A percentile compares a stretch with the other conserved stretches of the same genome.
These are phyloP conservation scores for Euclidium syriacum DNA, from an alignment of 345 rosid species.

Conservation along the genomic window DNA sequence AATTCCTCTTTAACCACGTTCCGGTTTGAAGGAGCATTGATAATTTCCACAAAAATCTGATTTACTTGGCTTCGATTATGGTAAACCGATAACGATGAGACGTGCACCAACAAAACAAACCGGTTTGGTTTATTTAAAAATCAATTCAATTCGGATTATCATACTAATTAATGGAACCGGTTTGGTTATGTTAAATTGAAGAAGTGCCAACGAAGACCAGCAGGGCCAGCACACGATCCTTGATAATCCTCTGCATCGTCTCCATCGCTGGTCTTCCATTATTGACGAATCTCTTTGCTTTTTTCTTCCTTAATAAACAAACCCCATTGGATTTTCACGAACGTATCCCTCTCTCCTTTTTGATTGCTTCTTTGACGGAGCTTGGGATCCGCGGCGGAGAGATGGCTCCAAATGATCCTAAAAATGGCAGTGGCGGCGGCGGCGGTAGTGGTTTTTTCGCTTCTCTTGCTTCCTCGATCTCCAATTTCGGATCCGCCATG, in stretches of 20 bases:
- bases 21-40: not conserved
- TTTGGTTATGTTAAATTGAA: conserved; percentile 22
- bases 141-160: not conserved
- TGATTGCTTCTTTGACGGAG: conserved; percentile 8
- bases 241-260: conserved; percentile 27
- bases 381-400: conserved; percentile 8
- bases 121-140: not conserved
- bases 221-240: conserved; percentile 16
- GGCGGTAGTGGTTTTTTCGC: conserved; percentile 75
- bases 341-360: not conserved
- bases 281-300: conserved; percentile 18
- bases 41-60: not conserved
- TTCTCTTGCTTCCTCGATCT: conserved; percentile 65
- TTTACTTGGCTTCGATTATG: too few relatives aligned
- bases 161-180: too few relatives aligned
- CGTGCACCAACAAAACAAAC: not conserved
- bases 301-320: not conserved
- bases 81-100: not conserved
- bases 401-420: conserved; percentile 81
- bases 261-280: conserved; percentile 33
- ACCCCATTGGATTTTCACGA: not conserved
- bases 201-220: conserved; percentile 38
- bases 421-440: conserved; percentile 23
- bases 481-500: conserved; percentile 72
- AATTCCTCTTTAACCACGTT: not conserved